phyloP scores from a whole-genome alignment of 129 eudicot species.

The Arctium minus region DNA sequence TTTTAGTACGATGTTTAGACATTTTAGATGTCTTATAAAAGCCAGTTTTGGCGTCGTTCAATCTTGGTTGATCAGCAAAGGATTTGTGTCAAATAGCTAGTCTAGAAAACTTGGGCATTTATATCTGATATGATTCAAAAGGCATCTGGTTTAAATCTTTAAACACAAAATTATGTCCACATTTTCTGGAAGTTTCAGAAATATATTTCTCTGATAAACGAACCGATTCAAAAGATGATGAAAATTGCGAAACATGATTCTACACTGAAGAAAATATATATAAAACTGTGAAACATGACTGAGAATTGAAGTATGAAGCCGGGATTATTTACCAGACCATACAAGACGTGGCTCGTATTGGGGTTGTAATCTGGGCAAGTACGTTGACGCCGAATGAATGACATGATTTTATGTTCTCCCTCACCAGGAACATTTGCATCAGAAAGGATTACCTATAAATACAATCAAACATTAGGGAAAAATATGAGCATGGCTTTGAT shows the following conservation, averaged over 20 bases:
- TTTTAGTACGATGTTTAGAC: background rate
- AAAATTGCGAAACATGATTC: too few species aligned
- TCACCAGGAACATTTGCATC: conserved; percentile 71
- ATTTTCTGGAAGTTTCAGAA: background rate
- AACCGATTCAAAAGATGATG: background rate
- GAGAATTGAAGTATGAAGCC: background rate
- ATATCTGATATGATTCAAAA: too few species aligned
- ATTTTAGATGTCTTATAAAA: too few species aligned
- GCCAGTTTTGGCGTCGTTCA: background rate
- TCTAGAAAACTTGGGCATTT: too few species aligned
- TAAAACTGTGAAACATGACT: background rate
- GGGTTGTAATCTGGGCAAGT: conserved; percentile 33
- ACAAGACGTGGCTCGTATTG: conserved; percentile 52
- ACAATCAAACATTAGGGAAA: background rate
- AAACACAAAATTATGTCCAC: too few species aligned
- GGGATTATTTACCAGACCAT: conserved; percentile 56
- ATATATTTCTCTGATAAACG: too few species aligned
- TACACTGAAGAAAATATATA: background rate
- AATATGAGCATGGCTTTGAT: background rate
- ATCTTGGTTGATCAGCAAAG: background rate
- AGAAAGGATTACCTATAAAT: conserved; percentile 47
- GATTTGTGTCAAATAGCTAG: background rate
- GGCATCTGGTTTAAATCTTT: too few species aligned
- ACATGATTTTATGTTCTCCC: conserved; percentile 69
- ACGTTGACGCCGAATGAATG: conserved; percentile 54